Evolutionary conservation across 129 eudicot genomes (phyloP).

Genomic region (Escallonia herrerae): DNA sequence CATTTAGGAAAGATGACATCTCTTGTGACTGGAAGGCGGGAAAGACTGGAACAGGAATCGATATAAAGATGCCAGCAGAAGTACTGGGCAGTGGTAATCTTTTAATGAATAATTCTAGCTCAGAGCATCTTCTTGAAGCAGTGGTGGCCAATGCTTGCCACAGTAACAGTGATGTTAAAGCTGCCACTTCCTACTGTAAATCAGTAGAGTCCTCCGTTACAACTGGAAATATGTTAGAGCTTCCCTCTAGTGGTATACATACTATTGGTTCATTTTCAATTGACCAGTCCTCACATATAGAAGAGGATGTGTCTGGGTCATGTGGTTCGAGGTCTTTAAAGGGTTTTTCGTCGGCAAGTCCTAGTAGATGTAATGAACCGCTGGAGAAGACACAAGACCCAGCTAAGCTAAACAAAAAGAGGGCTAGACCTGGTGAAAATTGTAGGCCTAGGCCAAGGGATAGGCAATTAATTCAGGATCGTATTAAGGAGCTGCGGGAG

Average conservation of each 20-base stretch:
- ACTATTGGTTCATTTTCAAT: slow-evolving; percentile 48
- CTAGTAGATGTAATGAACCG: slow-evolving; percentile 58
- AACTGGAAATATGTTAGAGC: slow-evolving; percentile 35
- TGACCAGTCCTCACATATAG: slow-evolving; percentile 30
- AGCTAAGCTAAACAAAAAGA: slow-evolving; percentile 44
- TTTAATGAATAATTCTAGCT: slow-evolving; percentile 32
- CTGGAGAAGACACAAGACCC: slow-evolving; percentile 41
- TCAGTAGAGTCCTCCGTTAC: slow-evolving; percentile 29
- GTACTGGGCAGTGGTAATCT: slow-evolving; percentile 30
- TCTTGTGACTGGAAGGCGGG: slow-evolving; percentile 28
- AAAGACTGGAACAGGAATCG: slow-evolving; percentile 27
- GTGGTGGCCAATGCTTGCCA: slow-evolving; percentile 65
- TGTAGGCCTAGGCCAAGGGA: slow-evolving; percentile 76
- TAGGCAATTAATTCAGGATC: slow-evolving; percentile 90
- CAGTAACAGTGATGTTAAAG: slow-evolving; percentile 24
- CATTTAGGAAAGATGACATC: slow-evolving; percentile 34
- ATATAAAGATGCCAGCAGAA: slow-evolving; percentile 27
- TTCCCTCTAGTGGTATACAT: slow-evolving; percentile 27
- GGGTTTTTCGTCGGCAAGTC: slow-evolving; percentile 69
- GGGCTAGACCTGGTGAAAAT: slow-evolving; percentile 75
- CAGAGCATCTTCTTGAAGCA: slow-evolving; percentile 78
- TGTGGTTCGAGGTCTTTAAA: slow-evolving; percentile 24
- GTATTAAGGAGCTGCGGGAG: slow-evolving; percentile 70
- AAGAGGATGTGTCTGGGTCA: slow-evolving; percentile 33
- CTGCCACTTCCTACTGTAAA: slow-evolving; percentile 29